Percentiles rank a stretch among this genome's conserved stretches.
Conservation (phyloP, 805 yeast species). For the Candida tibetensis region DNA sequence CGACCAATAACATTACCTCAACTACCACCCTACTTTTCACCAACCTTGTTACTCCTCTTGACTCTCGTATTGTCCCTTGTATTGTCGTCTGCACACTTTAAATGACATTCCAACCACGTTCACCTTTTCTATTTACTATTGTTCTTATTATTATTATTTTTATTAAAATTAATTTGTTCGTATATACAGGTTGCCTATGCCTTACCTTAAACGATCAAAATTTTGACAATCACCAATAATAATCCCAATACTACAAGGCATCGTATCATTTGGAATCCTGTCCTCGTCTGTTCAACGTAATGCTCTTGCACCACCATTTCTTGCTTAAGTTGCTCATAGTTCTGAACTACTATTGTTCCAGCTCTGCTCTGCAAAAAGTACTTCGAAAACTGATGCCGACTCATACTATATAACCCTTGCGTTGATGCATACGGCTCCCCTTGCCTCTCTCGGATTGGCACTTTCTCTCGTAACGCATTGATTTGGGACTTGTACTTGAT, state of each 20-base stretch:
- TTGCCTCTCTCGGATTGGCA: background rate
- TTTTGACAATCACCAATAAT: background rate
- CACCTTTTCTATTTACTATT: no score
- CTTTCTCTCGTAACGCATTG: conserved; percentile 4
- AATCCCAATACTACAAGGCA: background rate
- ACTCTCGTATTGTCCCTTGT: no score
- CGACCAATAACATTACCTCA: no score
- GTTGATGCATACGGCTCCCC: background rate
- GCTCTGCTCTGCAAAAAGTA: background rate
- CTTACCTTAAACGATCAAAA: background rate
- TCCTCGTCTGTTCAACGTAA: background rate
- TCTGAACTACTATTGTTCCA: background rate
- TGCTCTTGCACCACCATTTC: background rate
- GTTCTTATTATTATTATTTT: no score
- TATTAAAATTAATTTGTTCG: no score
- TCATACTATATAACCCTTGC: background rate
- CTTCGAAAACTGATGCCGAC: background rate
- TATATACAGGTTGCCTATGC: no score
- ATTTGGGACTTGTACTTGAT: conserved; percentile 11
- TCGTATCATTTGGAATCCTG: background rate
- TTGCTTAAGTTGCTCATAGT: background rate
- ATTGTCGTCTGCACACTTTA: no score
- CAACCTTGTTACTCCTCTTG: no score
- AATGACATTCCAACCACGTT: no score
- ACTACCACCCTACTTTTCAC: no score